Percentiles rank a stretch among this genome's conserved stretches.
phyloP scores from a whole-genome alignment of 2,329 filamentous ascomycete genomes.

The Beauveria australis region DNA sequence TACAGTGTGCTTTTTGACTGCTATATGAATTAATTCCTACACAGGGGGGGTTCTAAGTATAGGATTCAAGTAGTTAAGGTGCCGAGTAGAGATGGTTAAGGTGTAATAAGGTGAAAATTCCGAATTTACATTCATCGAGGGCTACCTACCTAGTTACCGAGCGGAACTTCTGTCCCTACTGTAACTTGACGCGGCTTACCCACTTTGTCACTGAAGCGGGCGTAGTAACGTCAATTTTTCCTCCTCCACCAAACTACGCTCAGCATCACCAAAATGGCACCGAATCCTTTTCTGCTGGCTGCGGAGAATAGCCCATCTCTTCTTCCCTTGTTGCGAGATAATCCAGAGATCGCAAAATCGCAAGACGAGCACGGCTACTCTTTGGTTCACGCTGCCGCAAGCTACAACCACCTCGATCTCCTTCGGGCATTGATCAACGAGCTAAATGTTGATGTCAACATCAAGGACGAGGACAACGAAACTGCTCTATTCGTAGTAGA shows the following conservation, averaged over 20 bases:
- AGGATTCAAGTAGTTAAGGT: too few relatives aligned
- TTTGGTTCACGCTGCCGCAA: slow-evolving; percentile 83
- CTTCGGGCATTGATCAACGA: slow-evolving; percentile 67
- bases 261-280: slow-evolving; percentile 29
- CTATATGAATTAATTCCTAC: too few relatives aligned
- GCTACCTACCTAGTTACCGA: too few relatives aligned
- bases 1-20: background rate
- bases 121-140: too few relatives aligned
- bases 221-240: background rate
- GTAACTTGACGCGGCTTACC: background rate
- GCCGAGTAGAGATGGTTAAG: too few relatives aligned
- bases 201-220: background rate
- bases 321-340: slow-evolving; percentile 62
- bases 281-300: slow-evolving; percentile 66
- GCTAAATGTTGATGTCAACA: slow-evolving; percentile 69
- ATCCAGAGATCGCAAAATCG: slow-evolving; percentile 66
- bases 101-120: too few relatives aligned
- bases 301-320: slow-evolving; percentile 73
- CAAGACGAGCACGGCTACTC: slow-evolving; percentile 94
- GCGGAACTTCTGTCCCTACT: too few relatives aligned
- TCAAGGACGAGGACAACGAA: slow-evolving; percentile 85
- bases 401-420: slow-evolving; percentile 80
- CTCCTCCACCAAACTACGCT: background rate
- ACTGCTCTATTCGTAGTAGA: slow-evolving; percentile 94
- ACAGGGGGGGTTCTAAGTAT: too few relatives aligned